Conservation (phyloP, 176 grass and related monocot genomes). For the Carex cristatella region DNA sequence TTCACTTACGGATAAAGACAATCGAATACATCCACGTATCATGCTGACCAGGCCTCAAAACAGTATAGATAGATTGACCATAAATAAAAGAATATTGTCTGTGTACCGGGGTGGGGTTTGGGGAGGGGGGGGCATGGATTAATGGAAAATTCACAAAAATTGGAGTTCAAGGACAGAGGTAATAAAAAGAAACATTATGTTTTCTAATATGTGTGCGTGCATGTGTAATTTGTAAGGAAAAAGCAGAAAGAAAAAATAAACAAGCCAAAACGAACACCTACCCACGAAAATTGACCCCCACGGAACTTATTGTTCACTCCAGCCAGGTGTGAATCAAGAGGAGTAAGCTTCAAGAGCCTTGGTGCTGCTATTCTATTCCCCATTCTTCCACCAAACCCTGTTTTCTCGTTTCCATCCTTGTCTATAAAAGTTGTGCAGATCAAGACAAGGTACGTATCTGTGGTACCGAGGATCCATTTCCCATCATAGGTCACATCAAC, state of each 20-base stretch:
- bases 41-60: neutral
- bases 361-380: conserved; percentile 88
- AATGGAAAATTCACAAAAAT: neutral
- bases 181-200: neutral
- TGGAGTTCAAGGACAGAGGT: neutral
- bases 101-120: too few relatives aligned
- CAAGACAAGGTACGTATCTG: conserved; percentile 67
- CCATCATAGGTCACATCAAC: conserved; percentile 92
- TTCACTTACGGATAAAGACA: neutral
- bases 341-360: conserved; percentile 74
- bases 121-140: neutral
- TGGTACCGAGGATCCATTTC: conserved; percentile 79
- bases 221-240: neutral
- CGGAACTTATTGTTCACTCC: conserved; percentile 62
- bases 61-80: neutral
- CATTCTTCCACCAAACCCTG: conserved; percentile 67
- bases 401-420: conserved; percentile 91
- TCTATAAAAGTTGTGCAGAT: conserved; percentile 86
- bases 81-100: neutral
- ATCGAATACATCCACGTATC: neutral
- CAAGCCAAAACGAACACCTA: conserved; percentile 25
- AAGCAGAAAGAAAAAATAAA: conserved; percentile 9
- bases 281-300: conserved; percentile 86
- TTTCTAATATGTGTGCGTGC: neutral
- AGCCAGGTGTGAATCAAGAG: conserved; percentile 65